These are phyloP conservation scores for Zopfia rhizophila DNA, from an alignment of 2,329 filamentous ascomycete species.

Conservation along the genomic window DNA sequence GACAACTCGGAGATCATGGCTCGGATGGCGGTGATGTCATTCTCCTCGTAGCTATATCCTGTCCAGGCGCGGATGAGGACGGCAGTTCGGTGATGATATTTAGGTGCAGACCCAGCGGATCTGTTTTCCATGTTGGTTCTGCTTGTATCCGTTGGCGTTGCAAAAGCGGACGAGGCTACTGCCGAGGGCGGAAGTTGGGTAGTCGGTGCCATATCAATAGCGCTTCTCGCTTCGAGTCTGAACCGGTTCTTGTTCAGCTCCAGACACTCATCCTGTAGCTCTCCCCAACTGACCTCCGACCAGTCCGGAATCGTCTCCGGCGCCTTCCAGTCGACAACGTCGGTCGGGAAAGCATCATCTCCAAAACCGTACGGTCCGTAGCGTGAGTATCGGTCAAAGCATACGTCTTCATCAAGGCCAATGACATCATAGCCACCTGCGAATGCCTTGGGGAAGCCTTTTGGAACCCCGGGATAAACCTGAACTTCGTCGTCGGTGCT, in stretches of 20 bases:
- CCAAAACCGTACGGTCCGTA: conserved; percentile 68
- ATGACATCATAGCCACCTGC: conserved; percentile 52
- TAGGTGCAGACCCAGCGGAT: conserved; percentile 30
- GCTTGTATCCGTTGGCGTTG: conserved; percentile 38
- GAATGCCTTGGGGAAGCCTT: conserved; percentile 49
- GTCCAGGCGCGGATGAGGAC: conserved; percentile 60
- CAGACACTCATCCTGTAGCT: conserved; percentile 73
- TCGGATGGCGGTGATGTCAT: conserved; percentile 58
- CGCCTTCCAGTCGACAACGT: conserved; percentile 56
- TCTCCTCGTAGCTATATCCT: conserved; percentile 58
- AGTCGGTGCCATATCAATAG: conserved; percentile 39
- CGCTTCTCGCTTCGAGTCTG: conserved; percentile 53
- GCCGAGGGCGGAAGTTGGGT: conserved; percentile 38
- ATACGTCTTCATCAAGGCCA: conserved; percentile 63
- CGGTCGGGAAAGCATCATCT: conserved; percentile 61
- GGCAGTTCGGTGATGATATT: conserved; percentile 57
- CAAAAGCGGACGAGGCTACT: conserved; percentile 41
- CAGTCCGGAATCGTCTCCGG: conserved; percentile 62
- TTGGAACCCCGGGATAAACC: conserved; percentile 68
- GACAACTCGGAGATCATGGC: conserved; percentile 59
- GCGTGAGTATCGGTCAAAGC: conserved; percentile 69
- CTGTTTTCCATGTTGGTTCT: conserved; percentile 40
- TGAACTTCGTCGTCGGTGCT: conserved; percentile 70
- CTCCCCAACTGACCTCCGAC: conserved; percentile 75
- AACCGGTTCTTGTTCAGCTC: conserved; percentile 73